Conservation (phyloP, 2,329 filamentous ascomycete genomes). For the Aschersonia sp. region DNA sequence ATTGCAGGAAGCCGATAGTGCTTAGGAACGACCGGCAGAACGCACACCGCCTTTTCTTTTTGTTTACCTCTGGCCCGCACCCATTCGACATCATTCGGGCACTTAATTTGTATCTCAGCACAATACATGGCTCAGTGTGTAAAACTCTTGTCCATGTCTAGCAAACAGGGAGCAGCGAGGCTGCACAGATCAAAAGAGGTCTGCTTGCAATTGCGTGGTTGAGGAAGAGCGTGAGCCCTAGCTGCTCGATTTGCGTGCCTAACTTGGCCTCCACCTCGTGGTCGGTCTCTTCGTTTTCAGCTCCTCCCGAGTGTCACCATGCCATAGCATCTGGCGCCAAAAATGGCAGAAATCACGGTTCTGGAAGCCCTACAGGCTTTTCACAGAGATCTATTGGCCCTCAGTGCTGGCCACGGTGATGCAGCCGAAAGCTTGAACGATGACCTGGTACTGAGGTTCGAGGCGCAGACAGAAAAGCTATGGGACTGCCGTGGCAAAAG, state of each 20-base stretch:
- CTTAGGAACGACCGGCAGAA: constrained; percentile 15
- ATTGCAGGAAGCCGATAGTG: not conserved
- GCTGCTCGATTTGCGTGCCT: too few species aligned
- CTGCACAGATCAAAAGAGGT: constrained; percentile 7
- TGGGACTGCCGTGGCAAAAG: constrained; percentile 64
- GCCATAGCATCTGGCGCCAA: constrained; percentile 28
- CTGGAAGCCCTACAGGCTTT: constrained; percentile 71
- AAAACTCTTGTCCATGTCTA: not conserved
- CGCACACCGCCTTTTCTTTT: constrained; percentile 16
- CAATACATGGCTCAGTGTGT: not conserved
- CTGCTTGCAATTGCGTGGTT: not conserved
- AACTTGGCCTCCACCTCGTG: too few species aligned
- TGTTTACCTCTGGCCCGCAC: constrained; percentile 13
- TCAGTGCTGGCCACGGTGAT: constrained; percentile 52
- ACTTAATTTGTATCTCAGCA: not conserved
- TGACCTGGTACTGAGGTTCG: constrained; percentile 54
- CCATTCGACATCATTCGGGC: not conserved
- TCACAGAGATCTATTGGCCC: constrained; percentile 68
- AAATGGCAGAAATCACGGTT: constrained; percentile 60
- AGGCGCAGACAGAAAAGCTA: constrained; percentile 56
- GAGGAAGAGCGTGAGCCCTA: not conserved
- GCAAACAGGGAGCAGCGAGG: constrained; percentile 12
- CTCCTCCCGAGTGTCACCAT: constrained; percentile 16
- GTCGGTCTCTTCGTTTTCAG: too few species aligned
- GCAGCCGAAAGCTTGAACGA: constrained; percentile 55